Evolutionary conservation across 352 stramenopile genomes (phyloP), one percentile per base, ranked within the genome.

Genomic region (Globisporangium carolinianum): DNA sequence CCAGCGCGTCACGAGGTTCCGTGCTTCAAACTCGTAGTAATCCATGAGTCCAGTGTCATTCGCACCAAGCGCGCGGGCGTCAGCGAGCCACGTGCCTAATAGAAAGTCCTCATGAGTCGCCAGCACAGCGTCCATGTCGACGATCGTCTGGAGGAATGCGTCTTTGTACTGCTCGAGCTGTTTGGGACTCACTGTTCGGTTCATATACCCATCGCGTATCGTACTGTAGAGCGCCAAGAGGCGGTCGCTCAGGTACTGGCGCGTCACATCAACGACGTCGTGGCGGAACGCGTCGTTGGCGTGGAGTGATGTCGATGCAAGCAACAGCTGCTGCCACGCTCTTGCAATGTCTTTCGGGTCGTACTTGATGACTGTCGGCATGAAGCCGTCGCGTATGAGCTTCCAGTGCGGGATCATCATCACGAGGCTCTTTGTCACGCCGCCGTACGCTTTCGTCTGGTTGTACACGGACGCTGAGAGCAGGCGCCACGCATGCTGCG

Each of bases 11-110:
- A 91, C 73, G 63, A 89, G 79, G 60, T 91, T 91, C 24, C 82
- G 79, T n/a, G 82, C 82, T 63, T 91, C 77, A 60, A 89, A 91
- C 62, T 91, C 82, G 59, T 83, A 86, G 61, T 89, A 91, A 15
- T 72, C 60, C 43, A 76, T 63, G 15, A 87, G 62, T 0, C 62
- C 53, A 4, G 46, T 36, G 32, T 80, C 58, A 3, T 55, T 56
- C 15, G 57, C 58, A 8, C 62, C 75, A 7, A 91, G 67, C 0
- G 67, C 67, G 6, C 75, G 75, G 0, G 82, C 82, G 53, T 89
- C 75, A 14, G 63, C 64, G 55, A 89, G 77, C 82, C 82, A 91
- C 5, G 77, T 82, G 10, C 82, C 82, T 10, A 91, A 67, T 32
- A 91, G 56, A 50, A 87, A 91, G 58, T 89, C 77, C 1, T 78